Base-by-base conservation (phyloP, 2,329 filamentous ascomycete species). In the Venturia oleaginea region DNA sequence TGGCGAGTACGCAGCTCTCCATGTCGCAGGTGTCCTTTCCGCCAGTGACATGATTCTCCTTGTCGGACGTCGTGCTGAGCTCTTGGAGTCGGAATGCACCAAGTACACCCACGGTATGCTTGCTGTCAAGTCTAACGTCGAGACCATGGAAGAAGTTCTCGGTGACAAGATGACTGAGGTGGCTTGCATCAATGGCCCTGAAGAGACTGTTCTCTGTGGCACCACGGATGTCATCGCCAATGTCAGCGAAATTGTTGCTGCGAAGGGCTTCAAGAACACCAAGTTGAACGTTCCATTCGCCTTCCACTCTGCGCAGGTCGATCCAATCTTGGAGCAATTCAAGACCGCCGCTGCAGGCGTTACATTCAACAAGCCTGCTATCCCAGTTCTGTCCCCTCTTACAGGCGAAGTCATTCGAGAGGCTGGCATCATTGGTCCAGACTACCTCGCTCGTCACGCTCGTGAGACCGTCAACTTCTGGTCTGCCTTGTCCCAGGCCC, bases 101-200 rank as follows among this genome's bases (percentile, higher is more conserved):
- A 78, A 82, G 15, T 83, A 85, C 65, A 89, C 84, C 1, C 88
- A 92, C 69, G 81, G 81, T 38, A 88, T 88, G 86, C 72, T 88
- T 32, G 83, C 84, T 17, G 82, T 87, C 66, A 81, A 80, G 73
- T 78, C 76, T 59, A 78, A 75, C 63, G 76, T 70, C 54, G 79
- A 84, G 32, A 77, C 81, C 5, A 83, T 86, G 65, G 79, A 76
- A 55, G 79, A 82, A 30, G 80, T 80, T 62, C 74, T 81, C 66
- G 79, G 85, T 22, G 72, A 73, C 64, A 77, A 78, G 68, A 79
- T 79, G 69, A 76, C 76, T 40, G 81, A 84, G 68, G 76, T 86
- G 66, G 87, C 90, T 19, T 94, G 91, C 77, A 83, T 91, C 72
- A 95, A 95, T 69, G 85, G 87, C 0, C 86, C 87, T 0, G 80